These are phyloP conservation scores for Tulasnella sp. DNA, from an alignment of 768 basidiomycete species.

Conservation along the genomic window DNA sequence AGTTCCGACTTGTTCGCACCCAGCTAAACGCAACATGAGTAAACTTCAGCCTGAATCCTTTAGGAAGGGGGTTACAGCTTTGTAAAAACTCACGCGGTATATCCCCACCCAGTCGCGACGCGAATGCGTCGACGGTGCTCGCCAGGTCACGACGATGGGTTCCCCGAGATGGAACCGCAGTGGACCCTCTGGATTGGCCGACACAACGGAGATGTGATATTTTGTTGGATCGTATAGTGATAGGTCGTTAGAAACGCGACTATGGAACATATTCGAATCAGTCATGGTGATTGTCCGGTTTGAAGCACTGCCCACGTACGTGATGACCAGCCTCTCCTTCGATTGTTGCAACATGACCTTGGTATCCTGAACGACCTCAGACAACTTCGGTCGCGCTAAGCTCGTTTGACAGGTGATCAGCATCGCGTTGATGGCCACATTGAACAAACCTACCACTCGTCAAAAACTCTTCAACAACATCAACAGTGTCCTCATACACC, in stretches of 20 bases:
- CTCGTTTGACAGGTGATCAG: background rate
- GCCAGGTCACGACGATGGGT: conserved; percentile 76
- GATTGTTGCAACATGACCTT: conserved; percentile 85
- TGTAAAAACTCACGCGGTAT: conserved; percentile 46
- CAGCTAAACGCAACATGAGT: conserved; percentile 40
- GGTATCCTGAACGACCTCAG: conserved; percentile 87
- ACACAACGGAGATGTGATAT: conserved; percentile 57
- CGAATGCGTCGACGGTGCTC: conserved; percentile 75
- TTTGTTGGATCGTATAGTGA: conserved; percentile 67
- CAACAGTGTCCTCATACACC: conserved; percentile 88
- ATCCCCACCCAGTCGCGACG: conserved; percentile 94
- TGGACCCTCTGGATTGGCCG: conserved; percentile 40
- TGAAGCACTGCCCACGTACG: conserved; percentile 39
- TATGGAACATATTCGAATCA: conserved; percentile 19
- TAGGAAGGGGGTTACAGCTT: background rate
- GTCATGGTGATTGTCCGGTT: background rate
- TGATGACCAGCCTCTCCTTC: conserved; percentile 81
- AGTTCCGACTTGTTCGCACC: conserved; percentile 77
- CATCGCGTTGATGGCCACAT: background rate
- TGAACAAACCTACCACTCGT: conserved; percentile 59
- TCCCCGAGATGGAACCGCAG: conserved; percentile 82
- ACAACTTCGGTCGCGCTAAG: conserved; percentile 74
- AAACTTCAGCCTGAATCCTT: background rate
- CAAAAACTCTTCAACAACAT: conserved; percentile 87
- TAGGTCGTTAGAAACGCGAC: conserved; percentile 74